Evolutionary conservation across 2,329 filamentous ascomycete genomes (phyloP).

Genomic region (Aspergillus sp.): DNA sequence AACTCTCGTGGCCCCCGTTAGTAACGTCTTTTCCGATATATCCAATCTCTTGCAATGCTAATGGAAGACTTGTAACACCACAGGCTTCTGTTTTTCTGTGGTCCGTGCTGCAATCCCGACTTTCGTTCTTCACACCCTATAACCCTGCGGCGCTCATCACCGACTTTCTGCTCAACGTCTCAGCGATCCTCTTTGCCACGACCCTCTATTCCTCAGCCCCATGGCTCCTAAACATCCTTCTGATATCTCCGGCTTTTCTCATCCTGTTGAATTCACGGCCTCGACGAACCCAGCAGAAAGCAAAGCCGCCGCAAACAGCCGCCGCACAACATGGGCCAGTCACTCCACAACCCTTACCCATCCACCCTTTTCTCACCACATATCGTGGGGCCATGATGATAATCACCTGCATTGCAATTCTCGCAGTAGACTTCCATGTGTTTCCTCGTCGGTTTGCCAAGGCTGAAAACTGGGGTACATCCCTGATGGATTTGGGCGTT

Average conservation of each 20-base stretch:
- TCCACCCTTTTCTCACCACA: slow-evolving; percentile 89
- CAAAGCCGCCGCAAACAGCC: slow-evolving; percentile 37
- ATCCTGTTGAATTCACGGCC: slow-evolving; percentile 55
- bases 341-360: slow-evolving; percentile 63
- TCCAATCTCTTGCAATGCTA: slow-evolving; percentile 11
- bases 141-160: slow-evolving; percentile 68
- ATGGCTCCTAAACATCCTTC: slow-evolving; percentile 72
- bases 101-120: slow-evolving; percentile 83
- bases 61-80: background rate
- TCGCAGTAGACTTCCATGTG: slow-evolving; percentile 93
- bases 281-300: slow-evolving; percentile 36
- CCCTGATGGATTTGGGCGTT: slow-evolving; percentile 97
- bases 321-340: slow-evolving; percentile 28
- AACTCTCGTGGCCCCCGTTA: slow-evolving; percentile 81
- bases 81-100: slow-evolving; percentile 84
- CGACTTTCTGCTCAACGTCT: slow-evolving; percentile 88
- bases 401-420: slow-evolving; percentile 84
- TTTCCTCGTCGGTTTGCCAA: slow-evolving; percentile 96
- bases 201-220: slow-evolving; percentile 82
- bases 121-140: slow-evolving; percentile 82
- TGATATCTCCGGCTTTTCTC: slow-evolving; percentile 72
- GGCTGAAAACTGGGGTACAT: slow-evolving; percentile 98
- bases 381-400: slow-evolving; percentile 93
- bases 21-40: slow-evolving; percentile 30
- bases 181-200: slow-evolving; percentile 78